A percentile compares a stretch with the other conserved stretches of the same genome.
phyloP scores from a whole-genome alignment of 805 yeast genomes.

The Wickerhamomyces bovis region DNA sequence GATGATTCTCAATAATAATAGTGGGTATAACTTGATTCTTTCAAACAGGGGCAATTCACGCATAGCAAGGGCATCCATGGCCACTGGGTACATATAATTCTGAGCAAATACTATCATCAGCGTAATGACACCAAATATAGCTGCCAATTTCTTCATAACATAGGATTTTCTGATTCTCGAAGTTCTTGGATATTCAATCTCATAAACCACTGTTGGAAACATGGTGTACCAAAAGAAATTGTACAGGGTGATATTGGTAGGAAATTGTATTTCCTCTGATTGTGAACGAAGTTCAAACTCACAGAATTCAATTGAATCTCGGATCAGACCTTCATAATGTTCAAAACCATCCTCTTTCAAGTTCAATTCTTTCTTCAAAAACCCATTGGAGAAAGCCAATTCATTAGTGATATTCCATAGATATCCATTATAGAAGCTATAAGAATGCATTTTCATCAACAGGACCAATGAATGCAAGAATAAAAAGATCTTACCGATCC shows the following conservation, averaged over 20 bases:
- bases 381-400: constrained; percentile 40
- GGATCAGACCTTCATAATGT: constrained; percentile 26
- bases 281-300: constrained; percentile 63
- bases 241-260: constrained; percentile 55
- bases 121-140: constrained; percentile 81
- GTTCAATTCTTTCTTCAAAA: constrained; percentile 34
- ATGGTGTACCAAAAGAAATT: constrained; percentile 76
- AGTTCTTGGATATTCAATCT: constrained; percentile 77
- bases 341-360: constrained; percentile 15
- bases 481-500: constrained; percentile 88
- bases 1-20: constrained; percentile 61
- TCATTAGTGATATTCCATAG: constrained; percentile 62
- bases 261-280: constrained; percentile 47
- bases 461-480: constrained; percentile 80
- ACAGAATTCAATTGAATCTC: constrained; percentile 58
- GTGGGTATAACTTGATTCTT: constrained; percentile 43
- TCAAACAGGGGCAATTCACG: constrained; percentile 42
- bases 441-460: constrained; percentile 94
- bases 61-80: constrained; percentile 50
- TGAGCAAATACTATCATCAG: constrained; percentile 81
- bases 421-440: constrained; percentile 87
- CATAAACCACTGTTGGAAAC: constrained; percentile 87
- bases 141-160: constrained; percentile 61
- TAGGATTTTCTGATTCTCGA: constrained; percentile 60
- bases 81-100: constrained; percentile 66